These are phyloP conservation scores for Olyra latifolia DNA, from an alignment of 176 grass and related monocot species.

Conservation along the genomic window DNA sequence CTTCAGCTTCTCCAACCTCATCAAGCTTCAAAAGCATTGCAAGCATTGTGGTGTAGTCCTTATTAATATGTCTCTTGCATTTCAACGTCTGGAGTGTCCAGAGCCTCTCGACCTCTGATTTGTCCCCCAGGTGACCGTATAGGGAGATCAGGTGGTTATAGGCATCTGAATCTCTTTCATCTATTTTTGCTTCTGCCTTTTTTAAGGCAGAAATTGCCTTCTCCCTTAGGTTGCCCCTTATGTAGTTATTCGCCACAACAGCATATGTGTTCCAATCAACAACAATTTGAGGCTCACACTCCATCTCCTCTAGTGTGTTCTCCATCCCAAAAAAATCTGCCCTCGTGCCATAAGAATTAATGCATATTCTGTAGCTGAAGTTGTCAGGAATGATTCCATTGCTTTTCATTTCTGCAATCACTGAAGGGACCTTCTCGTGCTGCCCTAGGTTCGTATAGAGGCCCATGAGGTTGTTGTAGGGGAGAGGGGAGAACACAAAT, in stretches of 20 bases:
- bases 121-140: conserved; percentile 61
- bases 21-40: conserved; percentile 60
- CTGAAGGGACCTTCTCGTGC: conserved; percentile 72
- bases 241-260: conserved; percentile 68
- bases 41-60: conserved; percentile 71
- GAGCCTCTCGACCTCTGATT: conserved; percentile 59
- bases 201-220: conserved; percentile 62
- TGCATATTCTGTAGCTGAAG: conserved; percentile 89
- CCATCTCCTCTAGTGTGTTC: conserved; percentile 81
- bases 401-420: conserved; percentile 74
- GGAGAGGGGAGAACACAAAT: conserved; percentile 48
- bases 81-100: conserved; percentile 74
- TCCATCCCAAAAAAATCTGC: conserved; percentile 80
- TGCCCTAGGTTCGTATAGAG: conserved; percentile 69
- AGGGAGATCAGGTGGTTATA: conserved; percentile 76
- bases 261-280: conserved; percentile 88
- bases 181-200: conserved; percentile 75
- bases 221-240: conserved; percentile 52
- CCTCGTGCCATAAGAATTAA: conserved; percentile 64
- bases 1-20: conserved; percentile 67
- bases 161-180: conserved; percentile 37
- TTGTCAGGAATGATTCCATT: conserved; percentile 72
- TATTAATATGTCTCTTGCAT: conserved; percentile 66
- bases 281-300: conserved; percentile 80
- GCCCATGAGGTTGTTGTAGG: conserved; percentile 85